phyloP scores from a whole-genome alignment of 352 stramenopile genomes.

The Phytophthora quininea region DNA sequence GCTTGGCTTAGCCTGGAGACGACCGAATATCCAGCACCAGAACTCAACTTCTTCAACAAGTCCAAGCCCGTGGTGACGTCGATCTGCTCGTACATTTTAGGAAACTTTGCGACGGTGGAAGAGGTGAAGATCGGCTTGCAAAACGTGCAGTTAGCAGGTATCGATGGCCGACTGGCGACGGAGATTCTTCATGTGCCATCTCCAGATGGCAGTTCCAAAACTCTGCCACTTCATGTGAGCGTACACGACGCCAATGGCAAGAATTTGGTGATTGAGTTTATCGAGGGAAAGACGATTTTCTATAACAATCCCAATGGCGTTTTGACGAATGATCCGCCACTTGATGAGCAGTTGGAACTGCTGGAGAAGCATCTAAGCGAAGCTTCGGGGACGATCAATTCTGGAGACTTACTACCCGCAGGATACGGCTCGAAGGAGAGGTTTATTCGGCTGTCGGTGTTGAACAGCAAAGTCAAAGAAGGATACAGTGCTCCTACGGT shows the following conservation, averaged over 20 bases:
- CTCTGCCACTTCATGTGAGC: constrained; percentile 63
- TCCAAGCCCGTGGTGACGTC: constrained; percentile 63
- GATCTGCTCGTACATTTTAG: constrained; percentile 72
- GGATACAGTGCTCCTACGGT: constrained; percentile 43
- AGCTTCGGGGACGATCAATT: constrained; percentile 20
- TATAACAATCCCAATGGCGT: constrained; percentile 74
- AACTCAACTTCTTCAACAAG: constrained; percentile 24
- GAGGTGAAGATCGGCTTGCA: constrained; percentile 59
- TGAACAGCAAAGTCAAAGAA: constrained; percentile 50
- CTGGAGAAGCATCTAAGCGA: constrained; percentile 35
- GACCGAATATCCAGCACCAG: constrained; percentile 53
- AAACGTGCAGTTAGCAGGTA: constrained; percentile 61
- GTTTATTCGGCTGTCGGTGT: constrained; percentile 69
- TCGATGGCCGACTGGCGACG: constrained; percentile 40
- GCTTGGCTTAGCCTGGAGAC: constrained; percentile 53
- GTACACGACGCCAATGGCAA: constrained; percentile 67
- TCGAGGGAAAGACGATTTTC: constrained; percentile 55
- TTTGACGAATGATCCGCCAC: constrained; percentile 72
- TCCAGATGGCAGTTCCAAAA: constrained; percentile 20
- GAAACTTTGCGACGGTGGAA: constrained; percentile 67
- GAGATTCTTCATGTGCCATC: constrained; percentile 24
- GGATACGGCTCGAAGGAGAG: constrained; percentile 63
- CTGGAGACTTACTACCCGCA: constrained; percentile 35
- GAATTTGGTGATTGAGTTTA: constrained; percentile 76
- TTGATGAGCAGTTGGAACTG: constrained; percentile 48